A percentile compares a stretch with the other conserved stretches of the same genome.
These are phyloP conservation scores for Gentiana dahurica DNA, from an alignment of 257 asterid genomes.

Conservation along the genomic window DNA sequence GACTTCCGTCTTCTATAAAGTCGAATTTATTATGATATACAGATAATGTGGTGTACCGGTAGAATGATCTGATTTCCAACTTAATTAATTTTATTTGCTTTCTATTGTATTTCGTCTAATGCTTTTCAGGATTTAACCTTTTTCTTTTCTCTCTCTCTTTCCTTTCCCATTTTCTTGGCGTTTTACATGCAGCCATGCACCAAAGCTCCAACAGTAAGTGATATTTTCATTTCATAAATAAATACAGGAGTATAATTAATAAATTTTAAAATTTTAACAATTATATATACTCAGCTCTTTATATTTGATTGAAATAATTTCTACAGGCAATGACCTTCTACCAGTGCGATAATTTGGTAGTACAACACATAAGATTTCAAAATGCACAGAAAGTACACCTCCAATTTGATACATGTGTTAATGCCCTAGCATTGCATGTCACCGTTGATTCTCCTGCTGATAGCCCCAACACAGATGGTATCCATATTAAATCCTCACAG, in stretches of 20 bases:
- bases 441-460: conserved; percentile 40
- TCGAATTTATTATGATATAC: no score
- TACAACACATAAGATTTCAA: conserved; percentile 34
- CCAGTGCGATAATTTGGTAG: conserved; percentile 43
- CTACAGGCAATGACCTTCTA: conserved; percentile 63
- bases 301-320: background rate
- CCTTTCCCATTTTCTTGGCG: background rate
- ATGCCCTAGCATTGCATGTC: conserved; percentile 40
- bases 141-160: background rate
- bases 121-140: background rate
- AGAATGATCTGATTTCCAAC: no score
- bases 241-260: no score
- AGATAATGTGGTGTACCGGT: no score
- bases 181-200: conserved; percentile 51
- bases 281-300: background rate
- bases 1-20: no score
- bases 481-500: conserved; percentile 48
- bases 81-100: background rate
- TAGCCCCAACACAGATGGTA: conserved; percentile 89
- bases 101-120: background rate
- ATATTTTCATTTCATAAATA: no score
- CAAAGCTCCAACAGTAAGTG: conserved; percentile 82
- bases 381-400: conserved; percentile 70
- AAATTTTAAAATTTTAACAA: no score
- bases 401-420: conserved; percentile 34